These are phyloP conservation scores for Ascochyta koolunga DNA, from an alignment of 2,329 filamentous ascomycete species.

Conservation along the genomic window DNA sequence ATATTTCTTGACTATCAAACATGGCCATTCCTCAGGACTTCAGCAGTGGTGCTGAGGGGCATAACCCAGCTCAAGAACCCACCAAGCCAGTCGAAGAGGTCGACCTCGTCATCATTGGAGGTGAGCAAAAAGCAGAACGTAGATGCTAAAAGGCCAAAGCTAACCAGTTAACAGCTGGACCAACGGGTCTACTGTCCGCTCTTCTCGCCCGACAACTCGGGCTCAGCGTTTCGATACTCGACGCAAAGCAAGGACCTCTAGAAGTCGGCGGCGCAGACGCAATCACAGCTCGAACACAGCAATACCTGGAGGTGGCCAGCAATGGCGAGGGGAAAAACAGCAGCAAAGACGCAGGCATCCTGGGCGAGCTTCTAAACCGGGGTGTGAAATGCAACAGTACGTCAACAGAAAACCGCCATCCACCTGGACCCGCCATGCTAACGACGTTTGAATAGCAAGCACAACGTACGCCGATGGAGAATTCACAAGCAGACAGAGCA, in stretches of 20 bases:
- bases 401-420: constrained; percentile 14
- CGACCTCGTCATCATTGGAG: constrained; percentile 25
- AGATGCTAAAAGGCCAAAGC: not conserved
- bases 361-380: constrained; percentile 46
- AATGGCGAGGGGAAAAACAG: constrained; percentile 42
- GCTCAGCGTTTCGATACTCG: constrained; percentile 51
- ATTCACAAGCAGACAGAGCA: constrained; percentile 57
- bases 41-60: not conserved
- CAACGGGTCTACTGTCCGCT: constrained; percentile 55
- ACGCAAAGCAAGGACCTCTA: constrained; percentile 47
- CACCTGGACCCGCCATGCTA: not conserved
- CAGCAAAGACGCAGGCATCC: constrained; percentile 10
- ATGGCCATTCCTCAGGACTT: constrained; percentile 4
- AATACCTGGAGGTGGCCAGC: constrained; percentile 55
- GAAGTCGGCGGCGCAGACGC: constrained; percentile 56
- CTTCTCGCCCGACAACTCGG: constrained; percentile 53
- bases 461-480: constrained; percentile 55
- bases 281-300: constrained; percentile 57
- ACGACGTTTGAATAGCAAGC: constrained; percentile 42
- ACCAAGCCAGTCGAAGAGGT: constrained; percentile 8
- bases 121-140: not conserved
- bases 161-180: constrained; percentile 46
- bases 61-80: not conserved
- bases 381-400: constrained; percentile 59
- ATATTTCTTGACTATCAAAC: not conserved